Base-by-base conservation (phyloP, 371 early-diverging fungal genomes). In the Mortierella sp. region DNA sequence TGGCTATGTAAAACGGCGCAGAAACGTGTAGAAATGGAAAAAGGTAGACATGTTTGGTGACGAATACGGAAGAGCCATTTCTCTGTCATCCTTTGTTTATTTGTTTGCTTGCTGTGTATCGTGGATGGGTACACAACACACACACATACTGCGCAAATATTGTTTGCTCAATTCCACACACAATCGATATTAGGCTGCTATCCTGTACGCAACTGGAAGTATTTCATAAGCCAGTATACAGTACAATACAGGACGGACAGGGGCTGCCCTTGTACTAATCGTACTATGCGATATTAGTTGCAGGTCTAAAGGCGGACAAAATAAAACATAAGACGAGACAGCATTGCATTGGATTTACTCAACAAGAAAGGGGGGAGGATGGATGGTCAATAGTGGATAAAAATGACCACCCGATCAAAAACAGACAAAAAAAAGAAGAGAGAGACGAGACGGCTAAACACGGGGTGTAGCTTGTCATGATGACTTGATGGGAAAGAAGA, bases 401-500 rank as follows among this genome's bases (percentile, higher is more conserved):
- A 51, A 49, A 21, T 18, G 51, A 51, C 51, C 51, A 51, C 5
- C 51, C 51, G 21, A 51, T 51, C 51, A 51, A 51, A 49, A 51
- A 51, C 51, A 51, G 4, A 4, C 7, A 21, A 5, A 18, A n/a
- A 56, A n/a, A 10, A 16, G 10, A 27, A 24, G 21, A 18, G 14
- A 7, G 63, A 16, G 14, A n/a, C n/a, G 49, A 14, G 4, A 7
- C 8, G 32, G 29, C 63, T 60, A 16, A 63, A 63, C 4, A 27
- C 7, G 35, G 35, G 63, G 32, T 14, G 11, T 32, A 7, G 58
- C 3, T 10, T 24, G 68, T 24, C 41, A 38, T 68, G 1, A 0
- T 65, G 43, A 24, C 43, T 38, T 68, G 68, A 68, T 68, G 68
- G 41, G 68, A 68, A 68, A 41, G 24, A 41, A 41, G 18, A 63